Conservation (phyloP, 2,329 filamentous ascomycete species). For the Blastomyces emzantsi region DNA sequence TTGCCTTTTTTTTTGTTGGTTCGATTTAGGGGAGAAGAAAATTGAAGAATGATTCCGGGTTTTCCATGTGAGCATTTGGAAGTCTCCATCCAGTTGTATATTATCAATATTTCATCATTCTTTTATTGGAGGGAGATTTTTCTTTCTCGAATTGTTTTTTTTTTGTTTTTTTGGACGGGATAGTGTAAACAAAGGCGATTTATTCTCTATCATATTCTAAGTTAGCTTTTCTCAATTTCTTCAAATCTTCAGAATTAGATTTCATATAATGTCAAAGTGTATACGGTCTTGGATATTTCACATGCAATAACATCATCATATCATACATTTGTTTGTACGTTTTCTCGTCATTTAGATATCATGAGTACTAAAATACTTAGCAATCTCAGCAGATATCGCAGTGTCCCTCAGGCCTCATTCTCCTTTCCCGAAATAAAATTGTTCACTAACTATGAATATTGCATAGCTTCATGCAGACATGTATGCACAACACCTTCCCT, state of each 20-base stretch:
- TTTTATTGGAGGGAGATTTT: not conserved
- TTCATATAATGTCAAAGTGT: not conserved
- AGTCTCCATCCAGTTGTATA: not conserved
- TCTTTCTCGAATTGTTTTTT: no score
- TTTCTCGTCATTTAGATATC: not conserved
- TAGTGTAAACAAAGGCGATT: not conserved
- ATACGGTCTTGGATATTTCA: not conserved
- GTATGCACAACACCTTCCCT: not conserved
- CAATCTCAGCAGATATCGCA: not conserved
- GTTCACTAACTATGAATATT: not conserved
- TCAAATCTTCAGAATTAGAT: no score
- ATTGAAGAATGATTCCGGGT: not conserved
- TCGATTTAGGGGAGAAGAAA: not conserved
- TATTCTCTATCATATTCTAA: not conserved
- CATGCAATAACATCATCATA: not conserved
- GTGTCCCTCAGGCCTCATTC: not conserved
- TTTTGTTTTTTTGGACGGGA: not conserved
- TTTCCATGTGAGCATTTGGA: not conserved
- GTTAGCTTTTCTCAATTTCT: no score
- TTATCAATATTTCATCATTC: not conserved
- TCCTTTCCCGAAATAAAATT: not conserved
- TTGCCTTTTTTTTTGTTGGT: not conserved
- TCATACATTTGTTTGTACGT: not conserved
- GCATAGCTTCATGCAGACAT: not conserved
- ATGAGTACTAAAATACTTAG: not conserved